Conservation (phyloP, 345 rosid species). For the Noccaea bulbosa region DNA sequence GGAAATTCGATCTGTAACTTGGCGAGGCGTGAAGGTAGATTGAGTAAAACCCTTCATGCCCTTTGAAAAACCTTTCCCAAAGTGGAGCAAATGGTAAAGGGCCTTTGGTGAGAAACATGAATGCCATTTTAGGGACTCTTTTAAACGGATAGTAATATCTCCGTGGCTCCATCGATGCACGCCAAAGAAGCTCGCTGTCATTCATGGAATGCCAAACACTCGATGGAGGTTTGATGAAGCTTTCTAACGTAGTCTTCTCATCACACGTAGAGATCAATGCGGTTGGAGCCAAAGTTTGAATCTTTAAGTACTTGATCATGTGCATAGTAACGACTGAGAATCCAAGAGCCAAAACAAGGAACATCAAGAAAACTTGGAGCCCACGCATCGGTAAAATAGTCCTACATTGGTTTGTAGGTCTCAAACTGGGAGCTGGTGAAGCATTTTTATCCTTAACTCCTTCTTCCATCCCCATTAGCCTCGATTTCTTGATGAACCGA, state of each 20-base stretch:
- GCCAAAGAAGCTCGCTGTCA: conserved; percentile 80
- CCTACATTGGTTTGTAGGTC: conserved; percentile 43
- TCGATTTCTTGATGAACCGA: conserved; percentile 34
- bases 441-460: conserved; percentile 42
- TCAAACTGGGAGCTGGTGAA: conserved; percentile 22
- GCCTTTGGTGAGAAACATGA: conserved; percentile 92
- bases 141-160: conserved; percentile 57
- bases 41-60: conserved; percentile 61
- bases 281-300: conserved; percentile 42
- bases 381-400: conserved; percentile 49
- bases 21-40: conserved; percentile 72
- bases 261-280: conserved; percentile 44
- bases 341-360: conserved; percentile 53
- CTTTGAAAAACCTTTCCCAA: conserved; percentile 89
- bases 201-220: conserved; percentile 67
- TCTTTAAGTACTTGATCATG: conserved; percentile 46
- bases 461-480: conserved; percentile 51
- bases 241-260: conserved; percentile 41
- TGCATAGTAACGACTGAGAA: conserved; percentile 57
- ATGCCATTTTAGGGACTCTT: conserved; percentile 86
- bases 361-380: conserved; percentile 50
- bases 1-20: conserved; percentile 50
- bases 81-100: conserved; percentile 84
- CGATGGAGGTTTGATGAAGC: conserved; percentile 64
- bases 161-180: conserved; percentile 69